Conservation (phyloP, 345 rosid species). For the Triadica sebifera region DNA sequence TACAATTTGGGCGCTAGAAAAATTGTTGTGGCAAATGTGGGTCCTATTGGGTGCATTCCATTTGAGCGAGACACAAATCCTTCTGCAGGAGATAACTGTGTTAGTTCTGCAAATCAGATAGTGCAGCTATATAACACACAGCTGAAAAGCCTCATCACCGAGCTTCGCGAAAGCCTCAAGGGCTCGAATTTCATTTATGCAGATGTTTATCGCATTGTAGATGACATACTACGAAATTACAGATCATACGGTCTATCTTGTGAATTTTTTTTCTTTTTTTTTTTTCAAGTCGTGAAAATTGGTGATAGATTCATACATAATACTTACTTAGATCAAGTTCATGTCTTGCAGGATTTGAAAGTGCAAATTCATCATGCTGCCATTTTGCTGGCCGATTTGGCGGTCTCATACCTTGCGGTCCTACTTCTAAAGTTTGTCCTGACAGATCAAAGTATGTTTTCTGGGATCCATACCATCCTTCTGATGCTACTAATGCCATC, state of each 20-base stretch:
- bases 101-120: conserved; percentile 48
- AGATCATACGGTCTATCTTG: conserved; percentile 27
- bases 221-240: conserved; percentile 54
- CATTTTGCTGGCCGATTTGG: conserved; percentile 53
- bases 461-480: conserved; percentile 68
- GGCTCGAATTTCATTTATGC: conserved; percentile 56
- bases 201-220: conserved; percentile 49
- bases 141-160: conserved; percentile 40
- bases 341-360: conserved; percentile 56
- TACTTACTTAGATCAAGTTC: not conserved
- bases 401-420: conserved; percentile 59
- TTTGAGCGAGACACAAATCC: conserved; percentile 55
- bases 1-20: conserved; percentile 63
- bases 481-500: conserved; percentile 48
- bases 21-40: conserved; percentile 59
- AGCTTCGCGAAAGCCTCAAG: conserved; percentile 38
- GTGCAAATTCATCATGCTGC: conserved; percentile 53
- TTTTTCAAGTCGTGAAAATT: not conserved
- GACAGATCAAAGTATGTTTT: conserved; percentile 49
- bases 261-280: not conserved
- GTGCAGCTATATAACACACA: conserved; percentile 55
- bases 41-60: conserved; percentile 87
- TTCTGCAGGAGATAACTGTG: conserved; percentile 43
- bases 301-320: not conserved
- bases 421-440: conserved; percentile 40